A percentile compares a stretch with the other conserved stretches of the same genome.
Evolutionary conservation across 2,329 filamentous ascomycete species (phyloP).

Genomic region (Ophiostoma triangulosporum): DNA sequence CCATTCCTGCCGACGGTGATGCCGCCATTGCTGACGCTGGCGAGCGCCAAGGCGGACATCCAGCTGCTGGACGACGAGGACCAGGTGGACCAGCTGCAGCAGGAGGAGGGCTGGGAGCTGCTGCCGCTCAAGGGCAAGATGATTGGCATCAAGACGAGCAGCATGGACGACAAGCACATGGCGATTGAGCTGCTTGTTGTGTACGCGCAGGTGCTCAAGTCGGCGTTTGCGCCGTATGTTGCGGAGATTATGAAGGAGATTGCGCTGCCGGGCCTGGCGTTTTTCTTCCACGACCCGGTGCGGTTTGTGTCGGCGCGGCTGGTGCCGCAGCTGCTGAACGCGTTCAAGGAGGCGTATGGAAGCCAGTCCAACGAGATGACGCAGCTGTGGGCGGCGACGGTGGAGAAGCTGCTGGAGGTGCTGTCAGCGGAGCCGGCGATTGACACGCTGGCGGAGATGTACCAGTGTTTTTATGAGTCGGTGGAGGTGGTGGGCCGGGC

Average conservation of each 20-base stretch:
- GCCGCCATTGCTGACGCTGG: conserved; percentile 81
- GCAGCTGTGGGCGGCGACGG: conserved; percentile 72
- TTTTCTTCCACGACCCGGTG: conserved; percentile 99
- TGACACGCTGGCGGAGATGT: conserved; percentile 96
- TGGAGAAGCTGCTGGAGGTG: conserved; percentile 86
- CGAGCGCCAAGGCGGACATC: conserved; percentile 91
- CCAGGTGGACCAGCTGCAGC: conserved; percentile 79
- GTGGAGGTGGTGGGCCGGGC: conserved; percentile 85
- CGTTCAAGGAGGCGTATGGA: conserved; percentile 86
- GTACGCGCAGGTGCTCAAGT: conserved; percentile 92
- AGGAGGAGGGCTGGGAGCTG: conserved; percentile 94
- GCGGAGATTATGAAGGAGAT: conserved; percentile 93
- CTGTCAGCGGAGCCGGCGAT: conserved; percentile 88
- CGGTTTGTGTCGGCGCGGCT: conserved; percentile 89
- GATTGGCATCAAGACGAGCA: conserved; percentile 94
- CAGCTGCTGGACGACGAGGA: conserved; percentile 93
- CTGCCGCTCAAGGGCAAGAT: conserved; percentile 95
- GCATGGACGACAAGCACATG: conserved; percentile 97
- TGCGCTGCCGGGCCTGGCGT: conserved; percentile 80
- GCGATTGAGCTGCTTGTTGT: conserved; percentile 97
- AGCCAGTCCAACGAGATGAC: conserved; percentile 63
- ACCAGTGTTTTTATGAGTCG: conserved; percentile 98
- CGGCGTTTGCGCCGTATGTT: conserved; percentile 81
- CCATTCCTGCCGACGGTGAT: conserved; percentile 89
- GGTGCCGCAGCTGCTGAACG: conserved; percentile 82